Conservation (phyloP, 2,329 filamentous ascomycete genomes). For the Hypoxylon sp. region DNA sequence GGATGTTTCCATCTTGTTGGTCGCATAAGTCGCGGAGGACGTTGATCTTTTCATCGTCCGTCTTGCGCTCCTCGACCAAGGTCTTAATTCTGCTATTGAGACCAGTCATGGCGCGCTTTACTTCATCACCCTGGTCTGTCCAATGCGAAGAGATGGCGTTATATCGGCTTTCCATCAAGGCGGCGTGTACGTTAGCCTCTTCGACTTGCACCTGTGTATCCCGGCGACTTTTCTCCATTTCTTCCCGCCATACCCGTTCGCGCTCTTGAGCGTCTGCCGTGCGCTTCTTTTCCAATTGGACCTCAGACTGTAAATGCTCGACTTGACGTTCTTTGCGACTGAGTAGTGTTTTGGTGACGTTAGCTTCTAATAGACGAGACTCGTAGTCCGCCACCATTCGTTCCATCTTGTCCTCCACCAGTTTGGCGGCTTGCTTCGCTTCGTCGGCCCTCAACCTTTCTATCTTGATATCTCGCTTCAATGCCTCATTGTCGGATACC, state of each 20-base stretch:
- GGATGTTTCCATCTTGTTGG: conserved; percentile 77
- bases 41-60: conserved; percentile 72
- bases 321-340: conserved; percentile 80
- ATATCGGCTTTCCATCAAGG: conserved; percentile 77
- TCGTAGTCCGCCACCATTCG: conserved; percentile 76
- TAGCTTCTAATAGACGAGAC: conserved; percentile 74
- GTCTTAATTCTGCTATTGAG: conserved; percentile 66
- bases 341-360: conserved; percentile 77
- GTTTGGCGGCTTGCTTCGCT: conserved; percentile 73
- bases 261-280: conserved; percentile 69
- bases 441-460: conserved; percentile 76
- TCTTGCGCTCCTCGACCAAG: conserved; percentile 66
- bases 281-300: conserved; percentile 73
- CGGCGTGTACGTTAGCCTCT: conserved; percentile 71
- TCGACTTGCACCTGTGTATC: conserved; percentile 73
- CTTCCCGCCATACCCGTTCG: conserved; percentile 71
- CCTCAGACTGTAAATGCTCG: conserved; percentile 71
- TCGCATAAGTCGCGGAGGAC: conserved; percentile 76
- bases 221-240: conserved; percentile 71
- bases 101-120: conserved; percentile 63
- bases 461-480: conserved; percentile 78
- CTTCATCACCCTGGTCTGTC: conserved; percentile 73
- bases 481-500: conserved; percentile 81
- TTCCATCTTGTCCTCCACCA: conserved; percentile 79
- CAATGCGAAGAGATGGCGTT: conserved; percentile 74